Conservation (phyloP, 306 rosid species). For the Cajanus cajan region DNA sequence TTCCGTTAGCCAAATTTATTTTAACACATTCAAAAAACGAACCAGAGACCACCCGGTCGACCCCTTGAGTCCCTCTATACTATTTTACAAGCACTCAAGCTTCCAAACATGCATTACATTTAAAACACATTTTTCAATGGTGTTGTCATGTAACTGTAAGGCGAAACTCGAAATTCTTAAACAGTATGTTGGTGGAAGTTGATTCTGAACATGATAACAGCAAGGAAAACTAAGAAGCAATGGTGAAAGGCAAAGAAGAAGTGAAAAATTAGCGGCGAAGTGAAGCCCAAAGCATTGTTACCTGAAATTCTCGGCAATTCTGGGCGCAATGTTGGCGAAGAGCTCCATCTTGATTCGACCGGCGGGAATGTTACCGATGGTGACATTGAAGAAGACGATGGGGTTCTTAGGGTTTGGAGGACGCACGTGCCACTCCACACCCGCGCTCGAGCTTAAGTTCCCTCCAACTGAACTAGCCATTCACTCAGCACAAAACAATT, state of each 20-base stretch:
- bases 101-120: constrained; percentile 5
- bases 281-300: neutral
- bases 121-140: neutral
- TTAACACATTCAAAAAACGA: too few relatives aligned
- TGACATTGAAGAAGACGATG: constrained; percentile 89
- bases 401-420: constrained; percentile 99
- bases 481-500: neutral
- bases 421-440: constrained; percentile 94
- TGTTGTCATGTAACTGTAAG: neutral
- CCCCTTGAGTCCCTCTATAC: too few relatives aligned
- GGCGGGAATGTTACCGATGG: constrained; percentile 94
- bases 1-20: too few relatives aligned
- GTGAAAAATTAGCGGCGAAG: neutral
- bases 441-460: neutral
- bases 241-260: neutral
- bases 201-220: neutral
- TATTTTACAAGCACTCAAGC: neutral
- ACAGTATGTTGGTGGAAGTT: neutral
- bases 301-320: constrained; percentile 95
- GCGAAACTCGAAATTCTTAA: constrained; percentile 9
- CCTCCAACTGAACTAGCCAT: constrained; percentile 57
- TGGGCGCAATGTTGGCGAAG: constrained; percentile 92
- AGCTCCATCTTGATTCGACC: constrained; percentile 99
- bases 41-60: too few relatives aligned
- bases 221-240: neutral